Base-by-base conservation (phyloP, 768 basidiomycete species). In the Hericium alpestre region DNA sequence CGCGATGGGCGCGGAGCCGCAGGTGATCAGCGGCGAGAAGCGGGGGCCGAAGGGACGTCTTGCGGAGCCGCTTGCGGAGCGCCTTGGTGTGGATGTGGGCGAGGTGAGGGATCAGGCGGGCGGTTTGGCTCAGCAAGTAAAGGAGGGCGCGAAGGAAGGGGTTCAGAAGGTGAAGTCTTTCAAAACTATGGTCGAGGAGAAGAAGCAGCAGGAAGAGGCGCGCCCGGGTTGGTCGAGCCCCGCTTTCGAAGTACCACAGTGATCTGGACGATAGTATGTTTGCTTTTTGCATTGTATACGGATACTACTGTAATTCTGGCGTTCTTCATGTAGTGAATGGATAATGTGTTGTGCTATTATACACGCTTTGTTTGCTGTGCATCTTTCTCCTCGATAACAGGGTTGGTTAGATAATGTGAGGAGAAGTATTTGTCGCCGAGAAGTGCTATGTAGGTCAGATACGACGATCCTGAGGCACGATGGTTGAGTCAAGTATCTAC, bases 1-100 rank as follows among this genome's bases (percentile, higher is more conserved):
- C 51, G 87, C 86, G 0, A 70, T 88, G 71, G 87, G 87, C 2
- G 83, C 78, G 6, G 85, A 86, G 68, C 87, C 87, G 38, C 87
- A 89, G 72, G 79, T 89, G 37, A 67, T 89, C 27, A 69, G 78
- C 25, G 82, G 84, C 0, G 78, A 82, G 59, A 87, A 89, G 74
- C 75, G 72, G 3, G 87, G 86, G 0, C 87, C 87, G 0, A 63
- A 81, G 38, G 86, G 81, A 2, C 81, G 73, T 1, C 74, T 73
- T 4, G 74, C 81, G 2, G 77, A 73, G 58, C 65, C 70, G 3
- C 53, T 73, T 23, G 56, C 49, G 46, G 71, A 79, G 51, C 71
- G 72, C 43, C 54, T 66, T 51, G 61, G 61, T 22, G 58, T 58
- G 27, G 67, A 68, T 5, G 67, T 68, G 25, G 68, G 65, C 39